Evolutionary conservation across 306 rosid genomes (phyloP).

Genomic region (Oxytropis ochrocephala): DNA sequence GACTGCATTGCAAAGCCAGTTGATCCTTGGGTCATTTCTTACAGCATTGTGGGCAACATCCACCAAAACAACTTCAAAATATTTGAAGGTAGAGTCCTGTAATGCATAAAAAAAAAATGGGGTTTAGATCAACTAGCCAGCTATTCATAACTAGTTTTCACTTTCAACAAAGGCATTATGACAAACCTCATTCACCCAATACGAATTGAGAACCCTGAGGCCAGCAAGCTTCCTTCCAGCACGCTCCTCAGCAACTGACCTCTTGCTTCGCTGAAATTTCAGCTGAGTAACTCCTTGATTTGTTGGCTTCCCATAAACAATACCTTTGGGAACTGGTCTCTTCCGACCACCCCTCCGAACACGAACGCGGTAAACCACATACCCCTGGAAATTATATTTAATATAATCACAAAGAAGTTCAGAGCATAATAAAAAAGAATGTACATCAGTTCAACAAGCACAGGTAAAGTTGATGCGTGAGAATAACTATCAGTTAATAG

Average conservation of each 20-base stretch:
- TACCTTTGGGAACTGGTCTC: conserved; percentile 96
- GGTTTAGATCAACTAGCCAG: neutral
- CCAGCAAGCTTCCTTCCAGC: conserved; percentile 91
- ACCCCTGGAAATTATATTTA: conserved; percentile 38
- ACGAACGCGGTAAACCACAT: conserved; percentile 78
- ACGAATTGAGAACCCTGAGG: conserved; percentile 83
- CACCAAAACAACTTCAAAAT: conserved; percentile 64
- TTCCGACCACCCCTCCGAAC: conserved; percentile 89
- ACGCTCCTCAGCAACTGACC: conserved; percentile 95
- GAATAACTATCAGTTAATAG: too few species aligned
- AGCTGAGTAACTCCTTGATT: conserved; percentile 93
- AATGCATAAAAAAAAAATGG: neutral
- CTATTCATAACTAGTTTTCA: neutral
- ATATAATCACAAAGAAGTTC: neutral
- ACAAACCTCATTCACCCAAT: conserved; percentile 89
- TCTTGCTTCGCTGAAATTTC: conserved; percentile 82
- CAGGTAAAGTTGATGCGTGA: neutral
- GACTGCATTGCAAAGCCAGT: conserved; percentile 73
- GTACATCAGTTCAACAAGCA: neutral
- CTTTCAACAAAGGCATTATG: neutral
- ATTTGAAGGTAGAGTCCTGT: conserved; percentile 83
- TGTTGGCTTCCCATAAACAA: conserved; percentile 92
- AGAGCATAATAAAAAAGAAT: neutral
- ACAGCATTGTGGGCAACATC: conserved; percentile 73
- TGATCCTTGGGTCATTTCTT: conserved; percentile 82